Evolutionary conservation across 768 basidiomycete species (phyloP).

Genomic region (Phanerodontia chrysosporium): DNA sequence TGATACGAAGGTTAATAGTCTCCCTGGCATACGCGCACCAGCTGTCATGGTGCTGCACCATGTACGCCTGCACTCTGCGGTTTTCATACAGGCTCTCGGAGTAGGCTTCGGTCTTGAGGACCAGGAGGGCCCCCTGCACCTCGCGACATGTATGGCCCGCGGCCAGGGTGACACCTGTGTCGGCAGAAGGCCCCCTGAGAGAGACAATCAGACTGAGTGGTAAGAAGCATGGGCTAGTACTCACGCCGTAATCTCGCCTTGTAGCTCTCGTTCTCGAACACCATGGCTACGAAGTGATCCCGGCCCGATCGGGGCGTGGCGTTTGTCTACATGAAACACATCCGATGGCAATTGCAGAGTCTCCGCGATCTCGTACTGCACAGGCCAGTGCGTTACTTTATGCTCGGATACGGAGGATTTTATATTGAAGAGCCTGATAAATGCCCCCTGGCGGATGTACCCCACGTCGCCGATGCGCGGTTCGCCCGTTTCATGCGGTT

Average conservation of each 20-base stretch:
- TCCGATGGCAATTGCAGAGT: background rate
- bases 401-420: background rate
- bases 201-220: background rate
- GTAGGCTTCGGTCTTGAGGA: background rate
- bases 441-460: background rate
- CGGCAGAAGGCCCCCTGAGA: background rate
- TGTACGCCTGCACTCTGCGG: background rate
- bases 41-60: background rate
- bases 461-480: constrained; percentile 5
- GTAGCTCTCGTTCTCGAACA: background rate
- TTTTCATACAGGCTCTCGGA: background rate
- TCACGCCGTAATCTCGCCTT: background rate
- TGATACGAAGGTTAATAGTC: background rate
- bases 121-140: background rate
- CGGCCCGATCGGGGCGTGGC: background rate
- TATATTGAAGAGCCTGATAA: constrained; percentile 7
- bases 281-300: background rate
- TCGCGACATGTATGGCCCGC: background rate
- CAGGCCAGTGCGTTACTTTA: background rate
- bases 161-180: background rate
- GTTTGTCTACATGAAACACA: background rate
- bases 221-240: background rate
- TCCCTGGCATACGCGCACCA: background rate
- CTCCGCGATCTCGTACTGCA: background rate
- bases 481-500: background rate